phyloP scores from a whole-genome alignment of 495 filamentous ascomycete species.

The Xylaria acuta region DNA sequence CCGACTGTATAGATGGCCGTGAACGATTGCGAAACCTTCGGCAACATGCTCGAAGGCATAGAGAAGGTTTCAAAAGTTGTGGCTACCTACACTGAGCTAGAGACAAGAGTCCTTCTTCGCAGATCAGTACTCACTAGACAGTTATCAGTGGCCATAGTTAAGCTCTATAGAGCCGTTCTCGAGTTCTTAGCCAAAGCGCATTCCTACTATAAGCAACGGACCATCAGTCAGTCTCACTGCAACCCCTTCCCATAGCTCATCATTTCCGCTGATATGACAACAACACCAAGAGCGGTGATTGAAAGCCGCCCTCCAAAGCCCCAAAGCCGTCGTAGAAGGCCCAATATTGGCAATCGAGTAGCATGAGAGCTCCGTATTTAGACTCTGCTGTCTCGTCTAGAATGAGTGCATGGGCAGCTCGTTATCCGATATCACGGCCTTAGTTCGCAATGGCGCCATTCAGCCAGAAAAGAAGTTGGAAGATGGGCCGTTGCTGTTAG shows the following conservation, averaged over 20 bases:
- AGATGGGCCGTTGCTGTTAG: background rate
- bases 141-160: background rate
- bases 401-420: constrained; percentile 1
- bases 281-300: background rate
- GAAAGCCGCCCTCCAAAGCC: background rate
- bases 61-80: background rate
- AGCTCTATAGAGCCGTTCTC: background rate
- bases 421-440: background rate
- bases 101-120: background rate
- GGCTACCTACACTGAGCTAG: background rate
- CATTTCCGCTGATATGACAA: background rate
- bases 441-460: background rate
- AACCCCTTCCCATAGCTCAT: no score
- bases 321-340: background rate
- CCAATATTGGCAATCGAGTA: background rate
- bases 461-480: background rate
- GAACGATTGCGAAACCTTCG: background rate
- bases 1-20: background rate
- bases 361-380: background rate
- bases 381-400: background rate
- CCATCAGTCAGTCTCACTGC: background rate
- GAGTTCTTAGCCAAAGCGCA: background rate
- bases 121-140: background rate
- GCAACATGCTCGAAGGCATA: background rate
- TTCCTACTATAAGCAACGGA: background rate